phyloP scores from a whole-genome alignment of 352 stramenopile species.

The Globisporangium uncinulatum region DNA sequence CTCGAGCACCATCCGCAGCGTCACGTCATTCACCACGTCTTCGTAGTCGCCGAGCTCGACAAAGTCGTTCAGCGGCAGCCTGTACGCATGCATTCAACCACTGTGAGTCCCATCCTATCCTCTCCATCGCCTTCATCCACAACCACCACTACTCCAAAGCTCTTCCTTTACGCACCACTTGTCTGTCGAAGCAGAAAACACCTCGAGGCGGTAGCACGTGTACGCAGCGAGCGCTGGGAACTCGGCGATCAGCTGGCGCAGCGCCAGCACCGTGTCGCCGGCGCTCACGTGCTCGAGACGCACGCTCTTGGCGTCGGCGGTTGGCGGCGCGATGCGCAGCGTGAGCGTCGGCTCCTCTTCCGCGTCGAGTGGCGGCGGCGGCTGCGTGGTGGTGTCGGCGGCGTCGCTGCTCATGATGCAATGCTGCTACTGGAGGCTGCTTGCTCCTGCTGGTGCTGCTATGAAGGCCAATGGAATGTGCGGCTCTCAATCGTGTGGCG shows the following conservation, averaged over 20 bases:
- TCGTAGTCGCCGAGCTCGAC: constrained; percentile 84
- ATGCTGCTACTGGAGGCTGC: constrained; percentile 2
- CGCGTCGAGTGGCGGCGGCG: constrained; percentile 1
- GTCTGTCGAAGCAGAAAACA: constrained; percentile 16
- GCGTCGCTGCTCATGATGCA: neutral
- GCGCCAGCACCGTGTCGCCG: constrained; percentile 70
- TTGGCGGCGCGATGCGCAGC: constrained; percentile 50
- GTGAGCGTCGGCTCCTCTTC: constrained; percentile 47
- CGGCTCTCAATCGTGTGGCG: constrained; percentile 61
- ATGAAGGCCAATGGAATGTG: constrained; percentile 1
- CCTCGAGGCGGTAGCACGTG: constrained; percentile 84
- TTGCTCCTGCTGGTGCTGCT: constrained; percentile 2
- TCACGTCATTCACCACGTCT: constrained; percentile 48
- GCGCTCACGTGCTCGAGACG: constrained; percentile 66
- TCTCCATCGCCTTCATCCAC: neutral
- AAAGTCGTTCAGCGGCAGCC: constrained; percentile 75
- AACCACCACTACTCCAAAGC: neutral
- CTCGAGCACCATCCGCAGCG: constrained; percentile 79
- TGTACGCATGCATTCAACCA: neutral
- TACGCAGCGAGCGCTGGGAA: constrained; percentile 78
- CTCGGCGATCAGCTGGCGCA: constrained; percentile 81
- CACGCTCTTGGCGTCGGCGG: constrained; percentile 22
- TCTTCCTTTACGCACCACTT: constrained; percentile 20
- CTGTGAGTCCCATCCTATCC: neutral
- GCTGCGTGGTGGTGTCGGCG: constrained; percentile 15